Evolutionary conservation across 305 asterid genomes (phyloP).

Genomic region (Fraxinus sp.): DNA sequence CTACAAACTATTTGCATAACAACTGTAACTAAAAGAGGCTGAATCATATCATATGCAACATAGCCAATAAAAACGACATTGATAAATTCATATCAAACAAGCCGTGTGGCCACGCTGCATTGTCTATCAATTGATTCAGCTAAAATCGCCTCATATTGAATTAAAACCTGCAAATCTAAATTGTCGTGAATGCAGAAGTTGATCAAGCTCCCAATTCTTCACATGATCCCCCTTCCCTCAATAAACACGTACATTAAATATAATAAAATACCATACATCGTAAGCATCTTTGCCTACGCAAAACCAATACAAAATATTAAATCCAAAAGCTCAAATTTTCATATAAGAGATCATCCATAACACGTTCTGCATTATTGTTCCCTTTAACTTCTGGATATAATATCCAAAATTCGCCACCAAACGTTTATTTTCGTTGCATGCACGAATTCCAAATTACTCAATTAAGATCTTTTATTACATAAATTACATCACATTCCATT

Average conservation of each 20-base stretch:
- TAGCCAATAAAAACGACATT: neutral
- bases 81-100: neutral
- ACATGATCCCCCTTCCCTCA: conserved; percentile 3
- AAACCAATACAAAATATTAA: conserved; percentile 15
- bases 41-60: neutral
- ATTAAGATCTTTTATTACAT: neutral
- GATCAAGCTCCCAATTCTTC: conserved; percentile 21
- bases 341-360: neutral
- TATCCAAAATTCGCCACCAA: conserved; percentile 16
- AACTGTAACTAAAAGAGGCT: conserved; percentile 2
- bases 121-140: conserved; percentile 10
- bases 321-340: conserved; percentile 4
- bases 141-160: conserved; percentile 7
- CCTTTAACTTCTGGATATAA: conserved; percentile 3
- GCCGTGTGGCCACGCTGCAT: neutral
- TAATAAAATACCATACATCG: conserved; percentile 12
- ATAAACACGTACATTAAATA: neutral
- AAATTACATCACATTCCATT: conserved; percentile 17
- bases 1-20: neutral
- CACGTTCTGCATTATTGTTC: neutral
- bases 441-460: conserved; percentile 5
- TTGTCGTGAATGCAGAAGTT: conserved; percentile 12
- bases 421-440: conserved; percentile 4
- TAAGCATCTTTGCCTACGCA: conserved; percentile 18
- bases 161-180: neutral